These are phyloP conservation scores for Ceratorhiza oryzae-sativae DNA, from an alignment of 1,284 basidiomycete species.

Conservation along the genomic window DNA sequence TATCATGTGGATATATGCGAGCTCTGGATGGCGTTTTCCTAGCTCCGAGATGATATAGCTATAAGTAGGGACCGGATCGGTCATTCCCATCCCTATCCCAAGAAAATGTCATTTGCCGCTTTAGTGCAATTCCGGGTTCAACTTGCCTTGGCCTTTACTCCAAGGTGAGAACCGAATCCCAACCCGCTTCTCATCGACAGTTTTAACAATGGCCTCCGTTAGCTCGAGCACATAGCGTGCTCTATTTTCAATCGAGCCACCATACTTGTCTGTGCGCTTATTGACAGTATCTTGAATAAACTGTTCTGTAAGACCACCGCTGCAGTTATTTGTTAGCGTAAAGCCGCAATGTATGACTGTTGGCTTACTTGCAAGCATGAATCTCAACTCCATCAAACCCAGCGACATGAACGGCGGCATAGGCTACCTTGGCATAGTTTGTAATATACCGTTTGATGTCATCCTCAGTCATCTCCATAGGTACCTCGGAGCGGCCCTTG, in stretches of 20 bases:
- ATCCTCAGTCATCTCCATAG: constrained; percentile 44
- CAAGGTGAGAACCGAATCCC: constrained; percentile 49
- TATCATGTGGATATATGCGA: constrained; percentile 42
- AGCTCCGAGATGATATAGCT: constrained; percentile 46
- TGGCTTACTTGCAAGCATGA: constrained; percentile 48
- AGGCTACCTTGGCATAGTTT: constrained; percentile 52
- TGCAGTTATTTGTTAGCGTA: not conserved
- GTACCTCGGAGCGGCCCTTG: constrained; percentile 41
- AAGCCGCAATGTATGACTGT: too few species aligned
- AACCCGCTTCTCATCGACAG: constrained; percentile 51
- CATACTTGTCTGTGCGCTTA: constrained; percentile 57
- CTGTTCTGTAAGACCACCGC: constrained; percentile 52
- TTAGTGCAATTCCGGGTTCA: not conserved
- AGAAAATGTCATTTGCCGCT: not conserved
- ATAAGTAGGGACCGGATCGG: constrained; percentile 55
- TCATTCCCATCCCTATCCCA: constrained; percentile 44
- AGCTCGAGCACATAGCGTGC: constrained; percentile 53
- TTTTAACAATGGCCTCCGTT: constrained; percentile 49
- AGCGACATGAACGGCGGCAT: constrained; percentile 55
- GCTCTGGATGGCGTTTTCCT: constrained; percentile 59
- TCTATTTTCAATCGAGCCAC: constrained; percentile 55
- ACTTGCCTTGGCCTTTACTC: constrained; percentile 47
- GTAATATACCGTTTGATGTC: constrained; percentile 49
- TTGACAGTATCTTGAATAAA: constrained; percentile 53
- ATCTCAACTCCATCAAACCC: constrained; percentile 58